Conservation (phyloP, 169 alveolate genomes). For the Cardiosporidium cionae region DNA sequence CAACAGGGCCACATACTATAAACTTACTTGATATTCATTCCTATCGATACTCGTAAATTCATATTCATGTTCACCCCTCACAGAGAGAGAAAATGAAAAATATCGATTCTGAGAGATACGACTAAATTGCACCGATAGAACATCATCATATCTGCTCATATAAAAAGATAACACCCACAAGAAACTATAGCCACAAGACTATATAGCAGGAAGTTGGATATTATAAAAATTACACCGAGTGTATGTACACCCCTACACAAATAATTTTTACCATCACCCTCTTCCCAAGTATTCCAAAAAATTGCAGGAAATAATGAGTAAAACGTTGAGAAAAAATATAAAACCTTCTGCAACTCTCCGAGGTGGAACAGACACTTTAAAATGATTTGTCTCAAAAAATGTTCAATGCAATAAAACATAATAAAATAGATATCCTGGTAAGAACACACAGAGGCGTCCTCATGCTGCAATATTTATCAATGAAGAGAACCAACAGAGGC, state of each 20-base stretch:
- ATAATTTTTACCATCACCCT: background rate
- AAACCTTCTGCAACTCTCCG: too few relatives aligned
- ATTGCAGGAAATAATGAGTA: background rate
- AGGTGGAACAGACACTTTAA: too few relatives aligned
- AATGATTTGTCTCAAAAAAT: too few relatives aligned
- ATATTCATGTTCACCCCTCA: constrained; percentile 73
- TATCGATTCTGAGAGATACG: constrained; percentile 87
- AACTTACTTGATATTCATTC: constrained; percentile 65
- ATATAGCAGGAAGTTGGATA: background rate
- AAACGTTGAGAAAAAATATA: background rate
- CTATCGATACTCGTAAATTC: constrained; percentile 87
- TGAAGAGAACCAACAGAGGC: too few relatives aligned
- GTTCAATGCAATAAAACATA: too few relatives aligned
- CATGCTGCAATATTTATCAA: too few relatives aligned
- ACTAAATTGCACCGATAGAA: constrained; percentile 83
- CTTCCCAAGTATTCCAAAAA: background rate
- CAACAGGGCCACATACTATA: too few relatives aligned
- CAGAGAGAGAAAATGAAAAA: constrained; percentile 80
- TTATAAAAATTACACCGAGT: background rate
- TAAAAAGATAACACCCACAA: background rate
- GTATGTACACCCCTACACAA: background rate
- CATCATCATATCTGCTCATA: constrained; percentile 68
- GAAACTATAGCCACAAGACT: background rate
- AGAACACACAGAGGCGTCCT: too few relatives aligned
- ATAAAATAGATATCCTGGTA: too few relatives aligned